Conservation (phyloP, 176 grass and related monocot genomes). For the Zea luxurians region DNA sequence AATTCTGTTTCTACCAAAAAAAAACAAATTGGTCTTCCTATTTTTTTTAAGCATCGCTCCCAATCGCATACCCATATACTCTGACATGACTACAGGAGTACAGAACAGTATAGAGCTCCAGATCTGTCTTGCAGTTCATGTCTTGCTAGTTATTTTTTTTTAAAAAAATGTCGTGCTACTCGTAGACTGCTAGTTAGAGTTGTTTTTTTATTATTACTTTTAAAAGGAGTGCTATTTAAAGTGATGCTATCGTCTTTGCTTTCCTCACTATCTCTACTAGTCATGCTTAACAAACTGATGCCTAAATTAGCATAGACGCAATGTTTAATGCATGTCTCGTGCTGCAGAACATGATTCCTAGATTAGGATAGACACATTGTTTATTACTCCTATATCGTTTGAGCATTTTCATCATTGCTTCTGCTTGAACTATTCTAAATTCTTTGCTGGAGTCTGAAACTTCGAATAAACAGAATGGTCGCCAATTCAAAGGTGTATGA, state of each 20-base stretch:
- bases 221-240: not conserved
- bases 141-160: not conserved
- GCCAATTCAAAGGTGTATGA: not conserved
- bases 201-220: not conserved
- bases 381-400: not conserved
- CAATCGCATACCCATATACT: not conserved
- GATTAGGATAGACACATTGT: slow-evolving; percentile 9
- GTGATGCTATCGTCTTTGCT: not conserved
- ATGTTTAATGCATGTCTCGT: slow-evolving; percentile 9
- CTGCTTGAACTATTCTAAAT: not conserved
- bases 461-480: not conserved
- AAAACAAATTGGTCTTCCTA: not conserved
- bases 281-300: not conserved
- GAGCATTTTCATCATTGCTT: not conserved
- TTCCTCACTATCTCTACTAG: not conserved
- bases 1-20: too few species aligned
- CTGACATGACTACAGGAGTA: not conserved
- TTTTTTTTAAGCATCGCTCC: not conserved
- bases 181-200: slow-evolving; percentile 8
- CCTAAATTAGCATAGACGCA: slow-evolving; percentile 4
- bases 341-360: not conserved
- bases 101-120: not conserved
- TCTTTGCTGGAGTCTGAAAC: not conserved
- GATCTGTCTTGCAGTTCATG: not conserved
- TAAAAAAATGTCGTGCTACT: not conserved